phyloP scores from a whole-genome alignment of 108 stramenopile species.

The Skeletonema grethae region DNA sequence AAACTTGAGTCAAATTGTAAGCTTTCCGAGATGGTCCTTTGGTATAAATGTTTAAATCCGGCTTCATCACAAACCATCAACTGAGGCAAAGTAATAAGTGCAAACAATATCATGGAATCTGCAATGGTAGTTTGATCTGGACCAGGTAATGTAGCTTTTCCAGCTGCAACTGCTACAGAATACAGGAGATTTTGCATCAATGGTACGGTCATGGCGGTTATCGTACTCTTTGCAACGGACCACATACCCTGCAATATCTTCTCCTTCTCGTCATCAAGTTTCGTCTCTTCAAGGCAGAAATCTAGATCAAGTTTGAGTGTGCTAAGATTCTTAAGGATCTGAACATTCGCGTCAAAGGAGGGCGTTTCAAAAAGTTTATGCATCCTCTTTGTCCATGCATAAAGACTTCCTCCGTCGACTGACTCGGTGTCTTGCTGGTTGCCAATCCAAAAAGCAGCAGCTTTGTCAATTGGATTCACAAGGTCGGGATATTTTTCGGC shows the following conservation, averaged over 20 bases:
- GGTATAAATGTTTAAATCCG: conserved; percentile 32
- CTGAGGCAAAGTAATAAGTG: conserved; percentile 30
- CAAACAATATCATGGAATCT: background rate
- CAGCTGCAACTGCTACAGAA: conserved; percentile 40
- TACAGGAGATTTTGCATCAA: conserved; percentile 70
- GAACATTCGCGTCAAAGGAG: conserved; percentile 34
- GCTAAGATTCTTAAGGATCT: conserved; percentile 49
- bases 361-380: conserved; percentile 55
- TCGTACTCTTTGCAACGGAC: conserved; percentile 23
- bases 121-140: background rate
- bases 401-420: conserved; percentile 51
- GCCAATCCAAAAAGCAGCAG: conserved; percentile 68
- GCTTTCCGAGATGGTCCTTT: conserved; percentile 28
- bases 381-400: conserved; percentile 58
- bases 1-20: conserved; percentile 10
- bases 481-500: conserved; percentile 2
- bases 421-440: conserved; percentile 42
- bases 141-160: background rate
- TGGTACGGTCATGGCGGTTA: conserved; percentile 53
- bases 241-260: conserved; percentile 41
- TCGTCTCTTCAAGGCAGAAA: conserved; percentile 16
- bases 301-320: conserved; percentile 38
- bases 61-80: conserved; percentile 52
- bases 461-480: conserved; percentile 48
- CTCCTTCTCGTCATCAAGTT: conserved; percentile 7